Percentiles rank a stretch among this genome's conserved stretches.
These are phyloP conservation scores for Ascochyta pisi DNA, from an alignment of 2,329 filamentous ascomycete genomes.

Conservation along the genomic window DNA sequence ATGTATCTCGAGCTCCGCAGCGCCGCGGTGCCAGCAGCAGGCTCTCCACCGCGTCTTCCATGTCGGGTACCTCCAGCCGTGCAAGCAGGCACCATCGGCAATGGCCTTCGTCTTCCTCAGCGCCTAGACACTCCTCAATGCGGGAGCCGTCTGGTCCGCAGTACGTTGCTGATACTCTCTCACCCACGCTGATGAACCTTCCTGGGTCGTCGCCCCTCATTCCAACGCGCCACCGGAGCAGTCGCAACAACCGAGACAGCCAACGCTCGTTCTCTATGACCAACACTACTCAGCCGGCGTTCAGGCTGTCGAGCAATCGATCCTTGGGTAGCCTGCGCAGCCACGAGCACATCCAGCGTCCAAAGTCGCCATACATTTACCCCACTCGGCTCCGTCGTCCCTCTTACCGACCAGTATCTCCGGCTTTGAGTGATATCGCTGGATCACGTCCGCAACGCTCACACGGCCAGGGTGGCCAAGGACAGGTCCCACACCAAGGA, in stretches of 20 bases:
- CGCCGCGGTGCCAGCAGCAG: conserved; percentile 43
- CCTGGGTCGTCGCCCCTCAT: conserved; percentile 40
- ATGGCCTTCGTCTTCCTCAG: conserved; percentile 51
- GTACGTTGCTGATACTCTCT: conserved; percentile 48
- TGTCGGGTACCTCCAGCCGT: conserved; percentile 52
- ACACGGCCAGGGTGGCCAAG: conserved; percentile 22
- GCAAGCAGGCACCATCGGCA: conserved; percentile 44
- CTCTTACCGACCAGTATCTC: conserved; percentile 53
- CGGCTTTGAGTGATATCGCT: conserved; percentile 52
- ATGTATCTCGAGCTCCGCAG: conserved; percentile 45
- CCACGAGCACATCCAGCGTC: conserved; percentile 46
- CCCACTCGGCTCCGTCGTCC: conserved; percentile 52
- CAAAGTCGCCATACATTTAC: conserved; percentile 52
- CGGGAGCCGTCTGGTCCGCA: conserved; percentile 53
- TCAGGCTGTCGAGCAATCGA: conserved; percentile 50
- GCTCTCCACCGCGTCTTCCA: conserved; percentile 50
- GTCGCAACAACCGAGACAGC: conserved; percentile 38
- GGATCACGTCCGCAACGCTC: conserved; percentile 27
- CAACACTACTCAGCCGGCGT: conserved; percentile 40
- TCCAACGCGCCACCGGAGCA: conserved; percentile 16
- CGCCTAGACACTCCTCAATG: conserved; percentile 48
- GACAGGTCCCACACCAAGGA: conserved; percentile 8
- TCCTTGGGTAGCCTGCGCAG: conserved; percentile 56
- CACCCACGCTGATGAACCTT: conserved; percentile 43
- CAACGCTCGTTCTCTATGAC: conserved; percentile 54